Percentiles rank a stretch among this genome's conserved stretches.
Evolutionary conservation across 1,139 yeast species (phyloP).

Genomic region (Taphrina populina): DNA sequence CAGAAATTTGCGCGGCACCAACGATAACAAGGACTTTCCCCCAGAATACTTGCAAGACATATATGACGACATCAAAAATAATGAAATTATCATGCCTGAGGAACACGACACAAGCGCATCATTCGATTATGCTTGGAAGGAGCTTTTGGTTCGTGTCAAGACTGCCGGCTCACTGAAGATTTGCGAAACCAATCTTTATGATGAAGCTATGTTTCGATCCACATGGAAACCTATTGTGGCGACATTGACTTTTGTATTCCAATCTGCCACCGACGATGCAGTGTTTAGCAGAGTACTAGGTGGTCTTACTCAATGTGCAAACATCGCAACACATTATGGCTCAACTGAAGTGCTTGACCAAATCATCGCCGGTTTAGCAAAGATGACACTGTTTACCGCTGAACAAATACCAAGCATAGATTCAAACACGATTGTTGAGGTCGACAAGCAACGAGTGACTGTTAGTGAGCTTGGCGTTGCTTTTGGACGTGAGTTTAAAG

Average conservation of each 20-base stretch:
- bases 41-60: constrained; percentile 84
- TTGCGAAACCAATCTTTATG: constrained; percentile 52
- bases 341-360: constrained; percentile 61
- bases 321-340: constrained; percentile 66
- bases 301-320: constrained; percentile 79
- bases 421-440: constrained; percentile 45
- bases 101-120: constrained; percentile 85
- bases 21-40: constrained; percentile 63
- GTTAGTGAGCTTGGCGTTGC: constrained; percentile 79
- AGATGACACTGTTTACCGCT: constrained; percentile 48
- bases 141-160: constrained; percentile 56
- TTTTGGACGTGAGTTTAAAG: constrained; percentile 87
- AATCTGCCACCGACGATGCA: constrained; percentile 86
- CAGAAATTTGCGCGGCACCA: constrained; percentile 75
- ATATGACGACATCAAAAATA: constrained; percentile 72
- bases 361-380: constrained; percentile 62
- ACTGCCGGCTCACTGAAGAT: constrained; percentile 42
- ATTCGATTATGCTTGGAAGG: constrained; percentile 94
- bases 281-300: constrained; percentile 83
- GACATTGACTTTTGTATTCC: constrained; percentile 72
- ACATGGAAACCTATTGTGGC: constrained; percentile 63
- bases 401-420: constrained; percentile 45
- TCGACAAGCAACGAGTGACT: constrained; percentile 58
- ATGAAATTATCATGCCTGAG: constrained; percentile 96
- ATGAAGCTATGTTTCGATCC: constrained; percentile 64